Conservation (phyloP, 768 basidiomycete species). For the Boletus subcaerulescens region DNA sequence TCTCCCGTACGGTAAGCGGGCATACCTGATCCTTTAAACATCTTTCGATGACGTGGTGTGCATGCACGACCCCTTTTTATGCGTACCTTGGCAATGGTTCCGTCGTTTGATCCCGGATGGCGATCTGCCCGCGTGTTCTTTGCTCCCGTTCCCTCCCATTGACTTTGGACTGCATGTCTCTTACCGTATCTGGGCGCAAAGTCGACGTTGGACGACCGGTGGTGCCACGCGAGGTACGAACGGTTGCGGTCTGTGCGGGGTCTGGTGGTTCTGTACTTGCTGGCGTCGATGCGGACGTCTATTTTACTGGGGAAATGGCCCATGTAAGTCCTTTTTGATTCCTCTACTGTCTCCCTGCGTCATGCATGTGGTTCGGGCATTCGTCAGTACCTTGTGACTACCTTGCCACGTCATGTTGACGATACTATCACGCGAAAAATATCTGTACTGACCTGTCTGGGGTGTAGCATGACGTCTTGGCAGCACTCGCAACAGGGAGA, state of each 20-base stretch:
- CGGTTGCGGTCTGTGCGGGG: slow-evolving; percentile 90
- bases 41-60: slow-evolving; percentile 12
- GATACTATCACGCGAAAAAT: background rate
- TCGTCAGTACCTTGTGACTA: background rate
- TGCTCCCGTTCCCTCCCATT: slow-evolving; percentile 18
- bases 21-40: slow-evolving; percentile 9
- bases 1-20: slow-evolving; percentile 51
- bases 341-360: slow-evolving; percentile 5
- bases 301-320: slow-evolving; percentile 90
- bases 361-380: background rate
- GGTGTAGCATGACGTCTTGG: slow-evolving; percentile 80
- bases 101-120: slow-evolving; percentile 11
- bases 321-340: slow-evolving; percentile 54
- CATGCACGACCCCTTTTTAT: background rate
- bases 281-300: slow-evolving; percentile 76
- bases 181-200: slow-evolving; percentile 26
- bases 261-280: slow-evolving; percentile 77
- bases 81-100: background rate
- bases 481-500: slow-evolving; percentile 69
- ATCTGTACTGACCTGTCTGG: background rate
- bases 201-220: slow-evolving; percentile 65
- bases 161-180: background rate
- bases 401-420: slow-evolving; percentile 13
- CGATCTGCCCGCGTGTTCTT: slow-evolving; percentile 15
- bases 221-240: slow-evolving; percentile 39